Conservation (phyloP, 1,284 basidiomycete species). For the Golubevia pallescens region DNA sequence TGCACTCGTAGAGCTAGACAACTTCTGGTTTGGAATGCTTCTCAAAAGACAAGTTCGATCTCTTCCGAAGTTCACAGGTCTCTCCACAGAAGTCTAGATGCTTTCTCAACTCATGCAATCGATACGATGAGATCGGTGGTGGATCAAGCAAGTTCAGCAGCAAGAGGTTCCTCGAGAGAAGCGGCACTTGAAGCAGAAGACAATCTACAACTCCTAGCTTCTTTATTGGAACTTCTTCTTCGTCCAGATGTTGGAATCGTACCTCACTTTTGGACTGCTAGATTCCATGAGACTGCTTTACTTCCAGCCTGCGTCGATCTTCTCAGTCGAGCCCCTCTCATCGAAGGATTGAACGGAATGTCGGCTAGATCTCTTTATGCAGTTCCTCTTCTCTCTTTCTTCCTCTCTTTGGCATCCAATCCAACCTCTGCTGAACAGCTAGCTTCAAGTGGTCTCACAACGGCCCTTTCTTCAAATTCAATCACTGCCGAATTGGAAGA, state of each 20-base stretch:
- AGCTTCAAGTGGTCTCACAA: slow-evolving; percentile 44
- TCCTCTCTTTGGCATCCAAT: slow-evolving; percentile 41
- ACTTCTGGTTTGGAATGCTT: slow-evolving; percentile 13
- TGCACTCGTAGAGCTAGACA: slow-evolving; percentile 19
- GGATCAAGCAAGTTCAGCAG: slow-evolving; percentile 14
- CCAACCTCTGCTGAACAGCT: slow-evolving; percentile 39
- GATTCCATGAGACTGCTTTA: slow-evolving; percentile 32
- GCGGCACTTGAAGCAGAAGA: slow-evolving; percentile 23
- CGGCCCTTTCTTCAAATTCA: slow-evolving; percentile 42
- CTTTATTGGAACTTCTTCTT: slow-evolving; percentile 35
- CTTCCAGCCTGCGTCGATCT: slow-evolving; percentile 32
- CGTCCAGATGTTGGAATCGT: slow-evolving; percentile 28
- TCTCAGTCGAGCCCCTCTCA: slow-evolving; percentile 28
- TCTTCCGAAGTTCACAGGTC: slow-evolving; percentile 26
- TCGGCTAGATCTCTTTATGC: slow-evolving; percentile 6
- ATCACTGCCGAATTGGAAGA: slow-evolving; percentile 38
- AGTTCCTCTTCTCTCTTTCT: slow-evolving; percentile 34
- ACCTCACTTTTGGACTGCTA: slow-evolving; percentile 28
- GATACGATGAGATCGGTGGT: slow-evolving; percentile 27
- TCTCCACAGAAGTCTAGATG: slow-evolving; percentile 28
- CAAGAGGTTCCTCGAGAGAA: slow-evolving; percentile 5
- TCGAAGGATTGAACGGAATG: slow-evolving; percentile 6
- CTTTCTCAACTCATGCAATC: slow-evolving; percentile 34
- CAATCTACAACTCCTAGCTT: slow-evolving; percentile 35
- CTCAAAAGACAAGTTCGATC: slow-evolving; percentile 15